Conservation (phyloP, 2,329 filamentous ascomycete species). For the Lasiodiplodia sp. region DNA sequence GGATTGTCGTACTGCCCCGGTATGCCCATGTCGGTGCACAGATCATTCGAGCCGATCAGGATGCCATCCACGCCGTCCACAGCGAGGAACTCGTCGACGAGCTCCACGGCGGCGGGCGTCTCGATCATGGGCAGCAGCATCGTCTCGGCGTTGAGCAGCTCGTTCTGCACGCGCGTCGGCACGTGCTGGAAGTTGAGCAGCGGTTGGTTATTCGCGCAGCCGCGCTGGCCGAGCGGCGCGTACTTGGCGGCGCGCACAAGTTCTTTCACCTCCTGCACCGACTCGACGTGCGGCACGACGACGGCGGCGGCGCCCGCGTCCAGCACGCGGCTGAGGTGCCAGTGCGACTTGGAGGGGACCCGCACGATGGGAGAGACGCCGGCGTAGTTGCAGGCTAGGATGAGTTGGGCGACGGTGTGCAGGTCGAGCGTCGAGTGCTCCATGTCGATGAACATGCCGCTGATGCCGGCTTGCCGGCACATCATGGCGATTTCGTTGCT, state of each 20-base stretch:
- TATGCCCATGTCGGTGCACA: constrained; percentile 54
- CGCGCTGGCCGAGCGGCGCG: constrained; percentile 47
- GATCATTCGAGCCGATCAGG: constrained; percentile 55
- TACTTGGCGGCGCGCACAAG: constrained; percentile 50
- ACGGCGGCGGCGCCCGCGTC: constrained; percentile 53
- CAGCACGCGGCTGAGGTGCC: constrained; percentile 49
- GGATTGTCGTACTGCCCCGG: constrained; percentile 51
- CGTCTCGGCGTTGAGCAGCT: constrained; percentile 45
- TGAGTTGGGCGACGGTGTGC: constrained; percentile 47
- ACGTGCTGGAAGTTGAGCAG: constrained; percentile 46
- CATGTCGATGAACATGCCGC: constrained; percentile 56
- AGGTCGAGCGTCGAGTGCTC: constrained; percentile 53
- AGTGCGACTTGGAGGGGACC: constrained; percentile 49
- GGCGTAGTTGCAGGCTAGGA: constrained; percentile 49
- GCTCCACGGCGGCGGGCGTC: constrained; percentile 48
- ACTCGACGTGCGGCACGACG: constrained; percentile 52
- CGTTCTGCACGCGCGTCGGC: constrained; percentile 45
- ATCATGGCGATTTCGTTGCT: constrained; percentile 5
- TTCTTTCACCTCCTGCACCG: constrained; percentile 47
- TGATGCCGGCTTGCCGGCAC: constrained; percentile 44
- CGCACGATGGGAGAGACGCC: constrained; percentile 54
- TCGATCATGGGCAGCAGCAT: constrained; percentile 56
- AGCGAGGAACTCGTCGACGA: constrained; percentile 51
- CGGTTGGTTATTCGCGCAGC: constrained; percentile 48
- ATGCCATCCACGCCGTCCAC: constrained; percentile 54